phyloP scores from a whole-genome alignment of 345 rosid species.

The Heritiera littoralis region DNA sequence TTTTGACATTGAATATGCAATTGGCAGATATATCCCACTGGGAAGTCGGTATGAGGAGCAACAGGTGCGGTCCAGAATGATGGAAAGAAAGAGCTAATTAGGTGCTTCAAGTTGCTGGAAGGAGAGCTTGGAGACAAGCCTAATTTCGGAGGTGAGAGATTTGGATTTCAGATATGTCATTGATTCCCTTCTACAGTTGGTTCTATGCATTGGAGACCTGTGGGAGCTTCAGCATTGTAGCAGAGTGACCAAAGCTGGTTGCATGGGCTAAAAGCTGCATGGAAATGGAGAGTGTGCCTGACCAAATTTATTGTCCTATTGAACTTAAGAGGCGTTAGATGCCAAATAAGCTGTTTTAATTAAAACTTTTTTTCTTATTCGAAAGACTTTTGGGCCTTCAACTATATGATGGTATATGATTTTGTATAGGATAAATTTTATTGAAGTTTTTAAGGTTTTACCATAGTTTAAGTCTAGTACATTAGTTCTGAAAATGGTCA shows the following conservation, averaged over 20 bases:
- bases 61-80: conserved; percentile 7
- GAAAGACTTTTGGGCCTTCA: neutral
- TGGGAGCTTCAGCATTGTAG: neutral
- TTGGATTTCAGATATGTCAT: neutral
- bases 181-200: neutral
- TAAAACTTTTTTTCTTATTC: neutral
- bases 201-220: neutral
- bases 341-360: neutral
- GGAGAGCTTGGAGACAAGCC: conserved; percentile 18
- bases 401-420: too few relatives aligned
- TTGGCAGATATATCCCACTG: conserved; percentile 4
- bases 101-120: conserved; percentile 14
- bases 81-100: conserved; percentile 20
- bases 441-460: too few relatives aligned
- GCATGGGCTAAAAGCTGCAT: conserved; percentile 38
- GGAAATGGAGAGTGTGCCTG: conserved; percentile 32
- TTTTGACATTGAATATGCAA: neutral
- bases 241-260: conserved; percentile 28
- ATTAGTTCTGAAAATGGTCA: too few relatives aligned
- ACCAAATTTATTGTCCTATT: conserved; percentile 20
- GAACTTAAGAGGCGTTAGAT: conserved; percentile 21
- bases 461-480: too few relatives aligned
- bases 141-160: neutral
- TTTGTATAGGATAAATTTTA: too few relatives aligned
- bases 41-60: neutral